A percentile compares a stretch with the other conserved stretches of the same genome.
Conservation (phyloP, 1,139 yeast genomes). For the Hemisphaericaspora xylofermentans region DNA sequence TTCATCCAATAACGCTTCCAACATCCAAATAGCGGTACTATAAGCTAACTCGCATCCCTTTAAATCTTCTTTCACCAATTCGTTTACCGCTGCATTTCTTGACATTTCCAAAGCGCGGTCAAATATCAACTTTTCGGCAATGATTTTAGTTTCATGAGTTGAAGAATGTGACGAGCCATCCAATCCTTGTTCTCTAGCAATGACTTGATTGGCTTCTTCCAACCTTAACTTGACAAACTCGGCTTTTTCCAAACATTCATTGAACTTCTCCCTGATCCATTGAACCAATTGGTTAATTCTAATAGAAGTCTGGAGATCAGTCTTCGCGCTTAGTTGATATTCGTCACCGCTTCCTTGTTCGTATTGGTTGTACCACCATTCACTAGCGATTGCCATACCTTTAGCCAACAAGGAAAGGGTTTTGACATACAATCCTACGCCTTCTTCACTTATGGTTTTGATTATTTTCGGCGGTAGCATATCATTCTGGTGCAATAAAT, state of each 20-base stretch:
- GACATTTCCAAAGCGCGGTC: conserved; percentile 94
- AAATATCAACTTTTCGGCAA: conserved; percentile 83
- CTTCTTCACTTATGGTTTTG: conserved; percentile 74
- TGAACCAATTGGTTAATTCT: conserved; percentile 81
- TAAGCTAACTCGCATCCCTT: conserved; percentile 84
- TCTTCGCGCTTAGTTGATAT: neutral
- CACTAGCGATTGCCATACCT: conserved; percentile 82
- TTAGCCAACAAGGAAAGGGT: conserved; percentile 76
- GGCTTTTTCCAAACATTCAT: conserved; percentile 85
- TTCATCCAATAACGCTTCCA: conserved; percentile 75
- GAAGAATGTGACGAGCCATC: conserved; percentile 1
- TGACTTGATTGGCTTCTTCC: conserved; percentile 47
- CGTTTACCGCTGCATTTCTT: conserved; percentile 85
- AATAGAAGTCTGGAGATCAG: conserved; percentile 23
- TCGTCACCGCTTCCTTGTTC: conserved; percentile 18
- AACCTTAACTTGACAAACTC: conserved; percentile 65
- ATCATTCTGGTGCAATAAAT: conserved; percentile 37
- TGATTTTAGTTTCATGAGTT: conserved; percentile 25
- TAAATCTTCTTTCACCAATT: conserved; percentile 72
- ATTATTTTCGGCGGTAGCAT: conserved; percentile 60
- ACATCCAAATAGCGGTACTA: conserved; percentile 93
- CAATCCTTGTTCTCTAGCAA: conserved; percentile 15
- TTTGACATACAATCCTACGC: conserved; percentile 80
- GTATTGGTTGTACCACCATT: conserved; percentile 71
- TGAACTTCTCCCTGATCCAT: conserved; percentile 87